These are phyloP conservation scores for Talaromyces sp. DNA, from an alignment of 2,329 filamentous ascomycete genomes.

Conservation along the genomic window DNA sequence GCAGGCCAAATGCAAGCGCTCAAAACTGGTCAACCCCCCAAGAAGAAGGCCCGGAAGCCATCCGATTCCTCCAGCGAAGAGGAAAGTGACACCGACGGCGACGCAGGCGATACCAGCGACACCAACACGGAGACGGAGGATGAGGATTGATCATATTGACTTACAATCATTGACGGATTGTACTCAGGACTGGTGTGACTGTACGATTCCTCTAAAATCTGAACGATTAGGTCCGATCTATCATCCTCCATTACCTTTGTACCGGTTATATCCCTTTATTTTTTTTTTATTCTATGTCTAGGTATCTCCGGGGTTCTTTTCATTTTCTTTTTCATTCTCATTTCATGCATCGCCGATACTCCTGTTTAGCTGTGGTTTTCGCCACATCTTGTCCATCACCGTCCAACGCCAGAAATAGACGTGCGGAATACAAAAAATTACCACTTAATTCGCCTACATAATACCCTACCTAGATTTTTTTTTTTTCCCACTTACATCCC, in stretches of 20 bases:
- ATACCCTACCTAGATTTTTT: too few relatives aligned
- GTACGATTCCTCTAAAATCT: conserved; percentile 1
- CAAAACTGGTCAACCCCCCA: conserved; percentile 66
- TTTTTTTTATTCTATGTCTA: conserved; percentile 4
- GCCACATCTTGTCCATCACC: conserved; percentile 4
- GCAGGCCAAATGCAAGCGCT: conserved; percentile 89
- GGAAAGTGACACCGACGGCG: conserved; percentile 69
- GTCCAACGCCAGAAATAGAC: conserved; percentile 16
- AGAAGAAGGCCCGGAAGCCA: conserved; percentile 60
- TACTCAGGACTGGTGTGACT: conserved; percentile 22
- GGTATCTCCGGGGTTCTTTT: conserved; percentile 19
- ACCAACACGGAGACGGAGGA: conserved; percentile 76
- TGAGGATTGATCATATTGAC: conserved; percentile 57
- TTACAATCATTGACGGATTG: conserved; percentile 24
- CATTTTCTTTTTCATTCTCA: conserved; percentile 1
- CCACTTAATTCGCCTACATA: too few relatives aligned
- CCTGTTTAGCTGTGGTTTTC: background rate
- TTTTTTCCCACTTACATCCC: background rate
- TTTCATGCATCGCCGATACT: conserved; percentile 4
- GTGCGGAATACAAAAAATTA: conserved; percentile 15
- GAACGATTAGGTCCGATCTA: conserved; percentile 11
- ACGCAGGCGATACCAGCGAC: conserved; percentile 58
- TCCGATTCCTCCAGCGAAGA: conserved; percentile 67
- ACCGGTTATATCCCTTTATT: background rate
- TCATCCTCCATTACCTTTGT: background rate